phyloP scores from a whole-genome alignment of 148 eudicot species.

The Nyssa sinensis region DNA sequence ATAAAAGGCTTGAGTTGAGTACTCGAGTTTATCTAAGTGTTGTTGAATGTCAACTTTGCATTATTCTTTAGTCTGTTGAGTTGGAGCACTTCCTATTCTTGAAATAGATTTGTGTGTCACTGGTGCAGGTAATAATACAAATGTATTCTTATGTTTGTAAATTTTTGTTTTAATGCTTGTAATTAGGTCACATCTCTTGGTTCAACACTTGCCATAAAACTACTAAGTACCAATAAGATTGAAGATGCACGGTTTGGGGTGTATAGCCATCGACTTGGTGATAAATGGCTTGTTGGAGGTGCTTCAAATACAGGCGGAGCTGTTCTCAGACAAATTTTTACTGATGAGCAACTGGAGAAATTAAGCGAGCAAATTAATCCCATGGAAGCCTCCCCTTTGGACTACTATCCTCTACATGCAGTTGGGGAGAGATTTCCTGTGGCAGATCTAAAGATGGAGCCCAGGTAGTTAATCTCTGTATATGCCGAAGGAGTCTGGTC shows the following conservation, averaged over 20 bases:
- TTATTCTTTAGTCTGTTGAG: neutral
- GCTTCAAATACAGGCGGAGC: slow-evolving; percentile 99
- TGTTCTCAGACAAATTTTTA: slow-evolving; percentile 70
- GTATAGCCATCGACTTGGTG: slow-evolving; percentile 91
- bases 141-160: neutral
- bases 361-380: slow-evolving; percentile 77
- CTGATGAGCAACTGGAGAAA: slow-evolving; percentile 67
- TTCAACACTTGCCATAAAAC: slow-evolving; percentile 96
- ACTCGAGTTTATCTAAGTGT: too few species aligned
- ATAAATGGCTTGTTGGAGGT: slow-evolving; percentile 99
- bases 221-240: slow-evolving; percentile 77
- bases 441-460: slow-evolving; percentile 76
- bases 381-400: slow-evolving; percentile 56
- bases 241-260: slow-evolving; percentile 95
- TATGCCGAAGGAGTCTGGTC: neutral
- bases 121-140: neutral
- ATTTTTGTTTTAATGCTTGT: neutral
- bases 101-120: neutral
- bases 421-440: slow-evolving; percentile 96
- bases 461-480: slow-evolving; percentile 48
- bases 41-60: neutral
- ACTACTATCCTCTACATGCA: slow-evolving; percentile 77
- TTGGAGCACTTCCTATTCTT: neutral
- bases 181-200: slow-evolving; percentile 91
- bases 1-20: too few species aligned